Base-by-base conservation (phyloP, 2,329 filamentous ascomycete species). In the Neonectria neomacrospora region DNA sequence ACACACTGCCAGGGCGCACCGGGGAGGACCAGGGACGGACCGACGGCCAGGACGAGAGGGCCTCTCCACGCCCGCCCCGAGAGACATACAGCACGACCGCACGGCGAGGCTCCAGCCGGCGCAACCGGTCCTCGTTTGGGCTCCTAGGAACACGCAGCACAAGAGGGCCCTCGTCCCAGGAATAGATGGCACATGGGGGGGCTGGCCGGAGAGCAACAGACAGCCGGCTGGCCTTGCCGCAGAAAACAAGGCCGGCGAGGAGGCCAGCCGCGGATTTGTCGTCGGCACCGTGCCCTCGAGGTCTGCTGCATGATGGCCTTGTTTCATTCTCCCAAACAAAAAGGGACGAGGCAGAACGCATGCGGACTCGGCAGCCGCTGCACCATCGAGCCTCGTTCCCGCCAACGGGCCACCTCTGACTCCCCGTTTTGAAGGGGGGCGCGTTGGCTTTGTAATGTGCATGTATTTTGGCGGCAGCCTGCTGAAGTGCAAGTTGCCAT, bases 301-400 rank as follows among this genome's bases (percentile, higher is more conserved):
- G 53, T 16, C 14, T 37, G 16, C 53, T 47, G 28, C 37, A 54
- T 45, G 23, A 42, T 34, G 23, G 39, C 52, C 26, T 45, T 52
- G 52, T 20, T 28, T 50, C 18, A 41, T 48, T 34, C 60, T 26
- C 26, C 51, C 30, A 57, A 44, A n/a, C n/a, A 16, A 18, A 23
- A 42, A 20, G 47, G 18, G 42, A 44, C 51, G 22, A 55, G 32
- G 32, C 54, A 45, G 23, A 61, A 54, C 28, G 8, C 28, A 61
- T 51, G 52, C 3, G 53, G 58, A 58, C 34, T n/a, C 14, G 34
- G 61, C 55, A 59, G 62, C 58, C 61, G 60, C 62, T 55, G 61
- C 55, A 62, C 53, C 56, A 32, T 57, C 32, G n/a, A 23, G 44
- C 28, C 28, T 47, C 50, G 2, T 22, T 41, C 39, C 28, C 22